Evolutionary conservation across 192 early-diverging fungal species (phyloP).

Genomic region (Dimargaris xerosporica): DNA sequence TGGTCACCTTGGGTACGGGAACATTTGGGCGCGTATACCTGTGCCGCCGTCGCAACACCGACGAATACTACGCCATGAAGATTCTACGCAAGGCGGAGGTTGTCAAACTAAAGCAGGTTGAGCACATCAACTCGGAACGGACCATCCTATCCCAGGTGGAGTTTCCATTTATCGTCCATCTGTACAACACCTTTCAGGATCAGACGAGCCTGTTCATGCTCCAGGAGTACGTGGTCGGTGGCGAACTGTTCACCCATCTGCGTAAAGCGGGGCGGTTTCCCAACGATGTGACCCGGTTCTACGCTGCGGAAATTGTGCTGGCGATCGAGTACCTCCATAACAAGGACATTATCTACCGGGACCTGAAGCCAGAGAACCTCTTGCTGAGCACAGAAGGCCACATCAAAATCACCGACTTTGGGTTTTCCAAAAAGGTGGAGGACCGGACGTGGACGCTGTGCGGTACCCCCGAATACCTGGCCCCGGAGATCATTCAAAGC

Average conservation of each 20-base stretch:
- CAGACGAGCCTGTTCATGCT: constrained; percentile 89
- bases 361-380: constrained; percentile 88
- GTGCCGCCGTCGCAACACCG: constrained; percentile 49
- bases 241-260: constrained; percentile 93
- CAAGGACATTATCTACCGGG: constrained; percentile 91
- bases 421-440: constrained; percentile 87
- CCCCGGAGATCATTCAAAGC: constrained; percentile 92
- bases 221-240: constrained; percentile 89
- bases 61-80: constrained; percentile 73
- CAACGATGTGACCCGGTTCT: constrained; percentile 91
- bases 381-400: constrained; percentile 75
- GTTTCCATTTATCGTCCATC: constrained; percentile 72
- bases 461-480: constrained; percentile 95
- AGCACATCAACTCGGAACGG: constrained; percentile 75
- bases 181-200: constrained; percentile 91
- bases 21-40: constrained; percentile 95
- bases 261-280: constrained; percentile 81
- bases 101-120: constrained; percentile 68
- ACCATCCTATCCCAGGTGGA: constrained; percentile 54
- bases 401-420: constrained; percentile 97
- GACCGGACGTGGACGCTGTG: constrained; percentile 93
- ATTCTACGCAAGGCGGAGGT: constrained; percentile 71
- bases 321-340: constrained; percentile 89
- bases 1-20: constrained; percentile 67
- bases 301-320: constrained; percentile 89